Evolutionary conservation across 805 yeast genomes (phyloP).

Genomic region (Candida namnaoensis): DNA sequence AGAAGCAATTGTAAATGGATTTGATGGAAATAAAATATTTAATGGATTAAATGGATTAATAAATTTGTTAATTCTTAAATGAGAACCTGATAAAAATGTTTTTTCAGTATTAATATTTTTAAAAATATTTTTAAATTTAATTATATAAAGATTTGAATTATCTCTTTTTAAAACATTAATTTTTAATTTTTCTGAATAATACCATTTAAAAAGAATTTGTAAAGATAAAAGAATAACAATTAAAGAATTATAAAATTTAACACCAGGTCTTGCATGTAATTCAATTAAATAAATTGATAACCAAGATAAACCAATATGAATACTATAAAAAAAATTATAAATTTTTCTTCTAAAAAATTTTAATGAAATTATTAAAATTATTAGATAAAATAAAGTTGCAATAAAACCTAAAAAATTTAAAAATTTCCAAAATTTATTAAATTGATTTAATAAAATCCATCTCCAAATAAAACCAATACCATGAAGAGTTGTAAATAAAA

Average conservation of each 20-base stretch:
- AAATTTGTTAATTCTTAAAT: slow-evolving; percentile 38
- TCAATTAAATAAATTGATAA: slow-evolving; percentile 33
- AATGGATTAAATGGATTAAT: slow-evolving; percentile 23
- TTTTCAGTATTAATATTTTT: slow-evolving; percentile 6
- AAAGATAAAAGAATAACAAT: slow-evolving; percentile 22
- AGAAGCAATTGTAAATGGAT: slow-evolving; percentile 59
- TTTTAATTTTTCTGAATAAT: slow-evolving; percentile 8
- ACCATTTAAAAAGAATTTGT: slow-evolving; percentile 28
- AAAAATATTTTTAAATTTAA: slow-evolving; percentile 18
- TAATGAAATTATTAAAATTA: slow-evolving; percentile 37
- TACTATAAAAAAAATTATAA: slow-evolving; percentile 46
- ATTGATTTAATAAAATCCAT: slow-evolving; percentile 34
- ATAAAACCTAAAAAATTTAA: slow-evolving; percentile 47
- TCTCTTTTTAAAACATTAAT: slow-evolving; percentile 6
- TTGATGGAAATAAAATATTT: slow-evolving; percentile 48
- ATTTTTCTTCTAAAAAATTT: slow-evolving; percentile 36
- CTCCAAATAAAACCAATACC: slow-evolving; percentile 39
- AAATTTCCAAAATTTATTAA: slow-evolving; percentile 24
- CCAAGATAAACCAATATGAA: slow-evolving; percentile 46
- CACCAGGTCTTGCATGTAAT: slow-evolving; percentile 69
- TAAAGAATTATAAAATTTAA: slow-evolving; percentile 25
- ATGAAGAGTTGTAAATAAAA: slow-evolving; percentile 38
- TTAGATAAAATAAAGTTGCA: slow-evolving; percentile 24
- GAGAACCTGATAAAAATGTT: slow-evolving; percentile 42
- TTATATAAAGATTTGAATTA: slow-evolving; percentile 14